Conservation (phyloP, 192 early-diverging fungal genomes). For the Obelidium mucronatum region DNA sequence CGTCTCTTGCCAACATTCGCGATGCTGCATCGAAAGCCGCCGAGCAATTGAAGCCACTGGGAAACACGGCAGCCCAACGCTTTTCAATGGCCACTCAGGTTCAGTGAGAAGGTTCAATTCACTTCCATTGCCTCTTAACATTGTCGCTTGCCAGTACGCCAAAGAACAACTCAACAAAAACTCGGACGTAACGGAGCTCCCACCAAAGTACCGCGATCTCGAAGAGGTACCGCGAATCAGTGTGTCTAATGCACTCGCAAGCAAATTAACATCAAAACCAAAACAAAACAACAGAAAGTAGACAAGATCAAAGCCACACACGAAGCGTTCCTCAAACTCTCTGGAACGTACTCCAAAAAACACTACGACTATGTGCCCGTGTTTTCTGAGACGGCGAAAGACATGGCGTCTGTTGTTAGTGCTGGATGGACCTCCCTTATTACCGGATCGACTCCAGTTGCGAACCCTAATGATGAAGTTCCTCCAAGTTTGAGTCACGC, state of each 20-base stretch:
- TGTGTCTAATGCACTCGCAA: conserved; percentile 13
- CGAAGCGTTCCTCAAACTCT: conserved; percentile 73
- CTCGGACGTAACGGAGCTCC: conserved; percentile 90
- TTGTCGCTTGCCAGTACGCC: too few species aligned
- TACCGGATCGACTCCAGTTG: conserved; percentile 33
- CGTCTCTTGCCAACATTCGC: background rate
- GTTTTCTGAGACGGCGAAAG: conserved; percentile 72
- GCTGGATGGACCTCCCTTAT: conserved; percentile 52
- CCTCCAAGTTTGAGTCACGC: conserved; percentile 74
- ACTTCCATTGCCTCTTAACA: background rate
- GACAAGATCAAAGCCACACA: conserved; percentile 77
- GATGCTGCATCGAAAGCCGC: conserved; percentile 23
- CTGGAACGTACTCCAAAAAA: conserved; percentile 75
- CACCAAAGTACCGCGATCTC: conserved; percentile 90
- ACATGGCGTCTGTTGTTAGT: conserved; percentile 73
- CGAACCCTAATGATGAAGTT: conserved; percentile 40
- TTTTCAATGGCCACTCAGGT: conserved; percentile 51
- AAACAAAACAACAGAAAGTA: conserved; percentile 65
- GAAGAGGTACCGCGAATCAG: conserved; percentile 69
- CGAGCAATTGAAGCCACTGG: conserved; percentile 54
- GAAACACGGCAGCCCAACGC: conserved; percentile 43
- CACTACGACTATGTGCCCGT: conserved; percentile 80
- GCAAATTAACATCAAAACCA: conserved; percentile 6
- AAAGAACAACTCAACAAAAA: conserved; percentile 84
- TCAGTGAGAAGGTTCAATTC: background rate